A percentile compares a stretch with the other conserved stretches of the same genome.
phyloP scores from a whole-genome alignment of 1,284 basidiomycete species.

The Boletus subluridellus region DNA sequence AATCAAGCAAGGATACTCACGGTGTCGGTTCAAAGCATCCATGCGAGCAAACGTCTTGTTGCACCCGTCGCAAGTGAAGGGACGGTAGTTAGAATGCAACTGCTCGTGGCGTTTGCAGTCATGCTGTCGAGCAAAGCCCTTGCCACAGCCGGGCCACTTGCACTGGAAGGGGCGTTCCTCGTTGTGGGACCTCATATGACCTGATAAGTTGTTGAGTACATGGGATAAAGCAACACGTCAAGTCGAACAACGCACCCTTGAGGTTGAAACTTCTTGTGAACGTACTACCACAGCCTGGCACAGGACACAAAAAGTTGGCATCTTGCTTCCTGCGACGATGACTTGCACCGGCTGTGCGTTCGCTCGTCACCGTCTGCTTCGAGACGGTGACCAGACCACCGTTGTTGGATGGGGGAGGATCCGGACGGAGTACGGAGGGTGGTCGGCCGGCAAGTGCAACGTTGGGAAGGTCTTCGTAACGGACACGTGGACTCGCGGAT shows the following conservation, averaged over 20 bases:
- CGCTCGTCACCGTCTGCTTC: conserved; percentile 51
- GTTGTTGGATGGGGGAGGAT: conserved; percentile 8
- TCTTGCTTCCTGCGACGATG: conserved; percentile 70
- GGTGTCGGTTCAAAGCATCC: conserved; percentile 75
- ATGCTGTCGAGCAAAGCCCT: conserved; percentile 79
- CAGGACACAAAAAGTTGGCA: conserved; percentile 70
- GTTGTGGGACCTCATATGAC: conserved; percentile 77
- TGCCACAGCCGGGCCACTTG: conserved; percentile 81
- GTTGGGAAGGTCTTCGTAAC: conserved; percentile 34
- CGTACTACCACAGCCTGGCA: conserved; percentile 78
- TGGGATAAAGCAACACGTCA: conserved; percentile 14
- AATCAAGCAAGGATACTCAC: conserved; percentile 43
- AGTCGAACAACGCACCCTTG: conserved; percentile 50
- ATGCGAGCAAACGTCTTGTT: conserved; percentile 75
- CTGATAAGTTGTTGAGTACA: conserved; percentile 35
- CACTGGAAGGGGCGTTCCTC: conserved; percentile 83
- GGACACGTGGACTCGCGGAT: conserved; percentile 34
- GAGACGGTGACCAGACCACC: conserved; percentile 16
- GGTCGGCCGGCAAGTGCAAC: conserved; percentile 27
- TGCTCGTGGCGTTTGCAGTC: conserved; percentile 84
- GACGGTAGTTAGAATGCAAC: conserved; percentile 72
- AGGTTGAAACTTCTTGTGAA: conserved; percentile 82
- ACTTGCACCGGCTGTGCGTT: conserved; percentile 70
- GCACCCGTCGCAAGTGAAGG: conserved; percentile 76
- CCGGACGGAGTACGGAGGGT: conserved; percentile 30